These are phyloP conservation scores for Calcarisporium arbuscula DNA, from an alignment of 2,329 filamentous ascomycete species.

Conservation along the genomic window DNA sequence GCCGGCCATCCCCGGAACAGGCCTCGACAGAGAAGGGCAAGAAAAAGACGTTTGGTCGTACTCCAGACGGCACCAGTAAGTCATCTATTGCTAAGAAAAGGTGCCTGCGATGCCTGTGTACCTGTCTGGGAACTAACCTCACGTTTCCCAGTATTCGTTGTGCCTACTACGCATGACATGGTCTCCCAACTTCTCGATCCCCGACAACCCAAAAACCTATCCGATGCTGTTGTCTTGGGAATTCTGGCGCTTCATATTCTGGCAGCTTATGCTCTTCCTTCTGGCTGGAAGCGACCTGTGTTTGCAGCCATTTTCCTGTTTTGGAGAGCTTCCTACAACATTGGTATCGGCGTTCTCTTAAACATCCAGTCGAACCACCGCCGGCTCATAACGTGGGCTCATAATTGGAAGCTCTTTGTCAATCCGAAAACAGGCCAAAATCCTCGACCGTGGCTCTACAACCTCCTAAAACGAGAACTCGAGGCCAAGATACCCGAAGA, in stretches of 20 bases:
- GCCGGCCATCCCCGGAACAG: constrained; percentile 4
- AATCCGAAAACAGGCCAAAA: constrained; percentile 74
- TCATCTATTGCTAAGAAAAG: too few relatives aligned
- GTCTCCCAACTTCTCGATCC: constrained; percentile 94
- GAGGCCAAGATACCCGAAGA: constrained; percentile 92
- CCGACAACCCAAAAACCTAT: constrained; percentile 89
- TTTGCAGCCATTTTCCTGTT: constrained; percentile 83
- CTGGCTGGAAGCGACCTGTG: constrained; percentile 61
- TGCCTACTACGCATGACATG: constrained; percentile 97
- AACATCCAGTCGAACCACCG: constrained; percentile 86
- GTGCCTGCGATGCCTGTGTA: constrained; percentile 5
- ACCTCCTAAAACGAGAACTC: constrained; percentile 78
- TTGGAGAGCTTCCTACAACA: constrained; percentile 90
- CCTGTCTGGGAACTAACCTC: constrained; percentile 3
- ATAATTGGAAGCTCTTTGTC: constrained; percentile 80
- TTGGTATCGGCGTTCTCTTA: constrained; percentile 85
- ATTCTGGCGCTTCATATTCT: constrained; percentile 72
- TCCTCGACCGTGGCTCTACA: constrained; percentile 75
- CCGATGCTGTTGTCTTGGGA: constrained; percentile 72
- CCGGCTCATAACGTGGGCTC: constrained; percentile 80
- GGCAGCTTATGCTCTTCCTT: constrained; percentile 66
- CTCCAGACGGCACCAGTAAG: constrained; percentile 84
- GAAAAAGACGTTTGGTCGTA: constrained; percentile 84
- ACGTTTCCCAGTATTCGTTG: constrained; percentile 69
- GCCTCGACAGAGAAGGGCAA: constrained; percentile 9